Evolutionary conservation across 306 rosid genomes (phyloP).

Genomic region (Trifolium subterraneum): DNA sequence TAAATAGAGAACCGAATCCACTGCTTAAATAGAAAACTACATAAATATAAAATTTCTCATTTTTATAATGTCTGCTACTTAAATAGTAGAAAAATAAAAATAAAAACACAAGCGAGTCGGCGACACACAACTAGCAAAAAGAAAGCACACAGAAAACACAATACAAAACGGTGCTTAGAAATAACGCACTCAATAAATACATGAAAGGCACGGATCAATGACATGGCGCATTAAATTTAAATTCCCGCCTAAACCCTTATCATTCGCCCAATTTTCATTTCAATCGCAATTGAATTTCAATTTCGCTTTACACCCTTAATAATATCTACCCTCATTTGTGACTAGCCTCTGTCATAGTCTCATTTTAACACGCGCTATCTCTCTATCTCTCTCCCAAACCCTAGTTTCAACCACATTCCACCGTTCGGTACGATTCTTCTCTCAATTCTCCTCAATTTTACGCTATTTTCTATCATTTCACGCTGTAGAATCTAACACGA

Average conservation of each 20-base stretch:
- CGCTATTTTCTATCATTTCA: neutral
- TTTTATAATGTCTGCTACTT: too few species aligned
- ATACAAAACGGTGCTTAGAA: constrained; percentile 23
- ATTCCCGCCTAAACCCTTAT: constrained; percentile 89
- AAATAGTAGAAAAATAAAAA: too few species aligned
- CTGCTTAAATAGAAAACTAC: too few species aligned
- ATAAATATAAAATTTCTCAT: too few species aligned
- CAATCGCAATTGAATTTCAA: constrained; percentile 84
- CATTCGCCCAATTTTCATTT: constrained; percentile 55
- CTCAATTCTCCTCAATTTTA: constrained; percentile 1
- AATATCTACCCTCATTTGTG: constrained; percentile 56
- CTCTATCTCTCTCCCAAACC: constrained; percentile 47
- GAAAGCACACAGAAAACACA: too few species aligned
- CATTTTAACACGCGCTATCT: constrained; percentile 3
- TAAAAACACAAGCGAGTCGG: too few species aligned
- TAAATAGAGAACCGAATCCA: too few species aligned
- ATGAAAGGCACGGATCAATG: constrained; percentile 56
- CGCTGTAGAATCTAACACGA: constrained; percentile 36
- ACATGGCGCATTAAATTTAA: constrained; percentile 72
- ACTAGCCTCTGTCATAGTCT: neutral
- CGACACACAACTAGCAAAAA: too few species aligned
- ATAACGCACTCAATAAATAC: constrained; percentile 51
- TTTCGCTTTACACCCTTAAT: constrained; percentile 50
- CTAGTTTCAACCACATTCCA: constrained; percentile 34
- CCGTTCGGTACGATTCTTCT: constrained; percentile 35